Evolutionary conservation across 2,329 filamentous ascomycete species (phyloP).

Genomic region (Colletotrichum shisoi): DNA sequence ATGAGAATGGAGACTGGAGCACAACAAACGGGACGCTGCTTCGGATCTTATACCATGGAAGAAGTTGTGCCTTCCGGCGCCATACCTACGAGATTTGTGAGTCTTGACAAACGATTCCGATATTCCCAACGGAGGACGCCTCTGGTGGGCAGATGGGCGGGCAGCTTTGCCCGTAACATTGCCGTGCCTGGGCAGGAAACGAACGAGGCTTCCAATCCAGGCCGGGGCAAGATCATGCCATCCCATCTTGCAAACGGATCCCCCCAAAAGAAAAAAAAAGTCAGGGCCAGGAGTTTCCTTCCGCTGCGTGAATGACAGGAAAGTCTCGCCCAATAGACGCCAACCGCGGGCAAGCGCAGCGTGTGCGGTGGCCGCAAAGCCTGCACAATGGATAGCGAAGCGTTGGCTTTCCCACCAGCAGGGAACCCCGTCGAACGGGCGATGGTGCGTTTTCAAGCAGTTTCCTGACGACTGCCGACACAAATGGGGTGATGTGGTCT

Average conservation of each 20-base stretch:
- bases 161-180: conserved; percentile 39
- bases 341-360: conserved; percentile 31
- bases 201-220: conserved; percentile 31
- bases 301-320: conserved; percentile 18
- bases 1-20: conserved; percentile 28
- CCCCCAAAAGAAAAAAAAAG: conserved; percentile 8
- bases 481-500: conserved; percentile 41
- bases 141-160: conserved; percentile 40
- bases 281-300: conserved; percentile 26
- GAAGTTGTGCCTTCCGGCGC: conserved; percentile 3
- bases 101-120: conserved; percentile 25
- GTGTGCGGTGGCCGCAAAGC: background rate
- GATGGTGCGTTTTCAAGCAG: conserved; percentile 35
- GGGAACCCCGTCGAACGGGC: conserved; percentile 17
- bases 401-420: background rate
- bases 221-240: conserved; percentile 34
- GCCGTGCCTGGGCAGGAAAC: conserved; percentile 33
- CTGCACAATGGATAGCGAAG: background rate
- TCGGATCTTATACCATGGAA: conserved; percentile 39
- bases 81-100: conserved; percentile 30
- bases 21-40: conserved; percentile 34
- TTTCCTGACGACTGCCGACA: conserved; percentile 36
- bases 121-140: conserved; percentile 36
- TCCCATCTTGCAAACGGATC: conserved; percentile 32
- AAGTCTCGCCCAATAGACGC: conserved; percentile 34